Conservation (phyloP, 2,329 filamentous ascomycete species). For the Hypoxylon sp. region DNA sequence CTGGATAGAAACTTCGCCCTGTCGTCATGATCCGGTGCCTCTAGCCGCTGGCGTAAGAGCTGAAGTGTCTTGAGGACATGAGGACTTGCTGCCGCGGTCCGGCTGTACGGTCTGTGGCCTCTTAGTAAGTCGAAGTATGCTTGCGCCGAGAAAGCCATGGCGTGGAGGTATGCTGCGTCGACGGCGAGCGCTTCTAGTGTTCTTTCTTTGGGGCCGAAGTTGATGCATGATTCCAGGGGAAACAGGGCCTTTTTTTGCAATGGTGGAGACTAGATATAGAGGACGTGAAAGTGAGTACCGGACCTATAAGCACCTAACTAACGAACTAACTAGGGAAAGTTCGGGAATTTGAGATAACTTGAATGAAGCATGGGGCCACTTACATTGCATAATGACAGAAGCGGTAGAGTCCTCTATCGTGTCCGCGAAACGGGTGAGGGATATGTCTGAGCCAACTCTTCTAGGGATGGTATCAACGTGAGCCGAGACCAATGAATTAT, state of each 20-base stretch:
- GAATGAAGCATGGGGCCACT: conserved; percentile 13
- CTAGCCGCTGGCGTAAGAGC: conserved; percentile 55
- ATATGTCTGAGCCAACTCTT: conserved; percentile 44
- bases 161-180: conserved; percentile 57
- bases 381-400: conserved; percentile 52
- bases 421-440: conserved; percentile 50
- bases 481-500: neutral
- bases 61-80: conserved; percentile 52
- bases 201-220: conserved; percentile 48
- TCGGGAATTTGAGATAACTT: too few relatives aligned
- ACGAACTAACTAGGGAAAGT: neutral
- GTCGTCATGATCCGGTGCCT: conserved; percentile 34
- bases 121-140: conserved; percentile 52
- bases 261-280: conserved; percentile 50
- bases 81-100: conserved; percentile 32
- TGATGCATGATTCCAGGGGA: conserved; percentile 53
- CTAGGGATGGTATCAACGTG: conserved; percentile 27
- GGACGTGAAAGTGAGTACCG: conserved; percentile 1
- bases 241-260: conserved; percentile 54
- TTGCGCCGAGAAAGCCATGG: conserved; percentile 55
- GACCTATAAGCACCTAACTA: neutral
- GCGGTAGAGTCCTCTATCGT: conserved; percentile 49
- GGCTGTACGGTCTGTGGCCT: conserved; percentile 16
- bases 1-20: conserved; percentile 49
- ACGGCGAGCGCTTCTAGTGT: conserved; percentile 52